Base-by-base conservation (phyloP, 225 moss, liverwort and hornwort species). In the Sphagnum tenellum region DNA sequence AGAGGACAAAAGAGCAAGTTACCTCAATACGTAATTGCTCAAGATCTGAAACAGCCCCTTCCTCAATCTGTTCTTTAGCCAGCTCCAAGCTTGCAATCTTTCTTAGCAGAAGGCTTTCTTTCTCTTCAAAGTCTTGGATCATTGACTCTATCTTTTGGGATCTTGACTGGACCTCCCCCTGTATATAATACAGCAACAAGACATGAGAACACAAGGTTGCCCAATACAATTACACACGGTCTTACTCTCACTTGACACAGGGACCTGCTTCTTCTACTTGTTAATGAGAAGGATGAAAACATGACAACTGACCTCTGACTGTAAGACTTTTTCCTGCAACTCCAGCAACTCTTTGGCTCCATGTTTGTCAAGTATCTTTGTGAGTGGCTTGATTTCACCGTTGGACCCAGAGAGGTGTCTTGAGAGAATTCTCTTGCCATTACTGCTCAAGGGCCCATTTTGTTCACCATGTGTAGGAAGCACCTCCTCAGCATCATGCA, bases 21-120 rank as follows among this genome's bases (percentile, higher is more conserved):
- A 94, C 94, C 89, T 94, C 94, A 69, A 87, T 64, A 67, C 88
- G 89, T 69, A 94, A 78, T 64, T 94, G 91, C 66, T 91, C 86
- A 75, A 89, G 84, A 59, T 89, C 89, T 66, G 83, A 83, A 70
- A 87, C 94, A 69, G 81, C 77, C 45, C 91, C 94, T 53, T 77
- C 87, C 64, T 80, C 79, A 69, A 91, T 85, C 72, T 94, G 91
- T 61, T 94, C 91, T 76, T 89, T 94, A 54, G 77, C 89, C 72
- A 85, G 70, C 77, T 94, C 87, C 72, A 94, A 77, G 44, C 89
- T 74, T 76, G 91, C 89, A 65, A 94, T 94, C 73, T 91, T 90
- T 63, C 78, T 76, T 64, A 86, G 71, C 56, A 89, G 74, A 57
- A 76, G 78, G 62, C 83, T 76, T 72, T 94, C 91, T 76, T 89